Base-by-base conservation (phyloP, 805 yeast genomes). In the Candida caryicola region DNA sequence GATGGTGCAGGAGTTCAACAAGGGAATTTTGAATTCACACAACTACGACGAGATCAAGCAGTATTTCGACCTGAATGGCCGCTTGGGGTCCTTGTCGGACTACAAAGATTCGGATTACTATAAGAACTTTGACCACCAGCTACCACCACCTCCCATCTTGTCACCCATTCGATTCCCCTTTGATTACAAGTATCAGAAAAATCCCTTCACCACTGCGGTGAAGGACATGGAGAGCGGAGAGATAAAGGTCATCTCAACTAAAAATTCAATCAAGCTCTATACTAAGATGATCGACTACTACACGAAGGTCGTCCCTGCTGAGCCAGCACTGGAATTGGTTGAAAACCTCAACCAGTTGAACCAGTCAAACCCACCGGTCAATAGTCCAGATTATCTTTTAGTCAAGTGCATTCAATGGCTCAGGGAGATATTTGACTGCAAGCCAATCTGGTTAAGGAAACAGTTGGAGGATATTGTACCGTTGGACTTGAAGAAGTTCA, bases 131-230 rank as follows among this genome's bases (percentile, higher is more conserved):
- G 70, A 75, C 39, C 72, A 77, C 40, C 81, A 83, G 43, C 52
- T 90, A 12, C 83, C 95, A 2, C 96, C 98, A 0, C 95, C 96
- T 4, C 89, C 96, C 2, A 63, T 85, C 36, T 85, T 88, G 46
- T 81, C 95, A 1, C 77, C 83, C 30, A 77, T 82, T 10, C 74
- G 81, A 26, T 77, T 85, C 37, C 96, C 97, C 3, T 83, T 78
- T 51, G 76, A 79, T 47, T 91, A 88, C 60, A 77, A 76, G 41
- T 93, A 82, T 58, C 81, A 79, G 39, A 85, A 85, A 45, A 90
- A 86, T 49, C 81, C 90, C 2, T 55, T 66, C 40, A 69, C 69
- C 25, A 58, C 62, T 60, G 78, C 51, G 59, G 73, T 44, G 50
- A 69, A 77, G 28, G 72, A 66, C 45, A 72, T 75, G 26, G 76